A percentile compares a stretch with the other conserved stretches of the same genome.
Conservation (phyloP, 2,329 filamentous ascomycete genomes). For the Helotiales sp. region DNA sequence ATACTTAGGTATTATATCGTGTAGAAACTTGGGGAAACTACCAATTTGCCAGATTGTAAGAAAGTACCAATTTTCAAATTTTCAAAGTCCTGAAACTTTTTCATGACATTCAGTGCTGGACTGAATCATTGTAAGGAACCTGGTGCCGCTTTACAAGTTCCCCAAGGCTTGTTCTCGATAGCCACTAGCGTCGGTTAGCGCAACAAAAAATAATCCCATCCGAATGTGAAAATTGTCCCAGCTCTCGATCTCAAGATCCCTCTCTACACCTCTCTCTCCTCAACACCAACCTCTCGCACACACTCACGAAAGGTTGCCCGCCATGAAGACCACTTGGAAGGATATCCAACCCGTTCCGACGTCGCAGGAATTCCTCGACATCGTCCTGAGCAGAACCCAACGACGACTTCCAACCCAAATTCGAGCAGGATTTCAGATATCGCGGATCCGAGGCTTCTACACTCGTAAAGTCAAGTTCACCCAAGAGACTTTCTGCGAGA, state of each 20-base stretch:
- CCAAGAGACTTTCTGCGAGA: conserved; percentile 94
- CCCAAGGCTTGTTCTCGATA: conserved; percentile 1
- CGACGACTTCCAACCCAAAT: conserved; percentile 94
- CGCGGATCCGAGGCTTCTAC: conserved; percentile 91
- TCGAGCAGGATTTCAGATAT: conserved; percentile 93
- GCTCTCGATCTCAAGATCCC: neutral
- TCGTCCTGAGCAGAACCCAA: conserved; percentile 93
- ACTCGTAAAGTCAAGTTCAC: conserved; percentile 99
- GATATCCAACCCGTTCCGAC: conserved; percentile 89
- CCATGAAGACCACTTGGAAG: conserved; percentile 70
- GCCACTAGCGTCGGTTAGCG: conserved; percentile 4
- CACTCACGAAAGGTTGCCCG: conserved; percentile 39
- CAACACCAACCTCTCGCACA: conserved; percentile 2
- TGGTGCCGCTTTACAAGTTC: neutral
- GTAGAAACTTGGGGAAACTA: too few species aligned
- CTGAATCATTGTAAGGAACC: neutral
- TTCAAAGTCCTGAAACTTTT: too few species aligned
- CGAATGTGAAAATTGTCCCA: conserved; percentile 1
- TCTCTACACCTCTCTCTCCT: neutral
- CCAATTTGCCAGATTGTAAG: too few species aligned
- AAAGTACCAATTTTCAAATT: too few species aligned
- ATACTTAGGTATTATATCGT: too few species aligned
- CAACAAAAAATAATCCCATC: conserved; percentile 2
- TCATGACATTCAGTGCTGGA: too few species aligned
- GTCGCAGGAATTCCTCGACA: conserved; percentile 95